Evolutionary conservation across 1,284 basidiomycete species (phyloP), one percentile per base, ranked within the genome.

Genomic region (Thecaphora frezii): DNA sequence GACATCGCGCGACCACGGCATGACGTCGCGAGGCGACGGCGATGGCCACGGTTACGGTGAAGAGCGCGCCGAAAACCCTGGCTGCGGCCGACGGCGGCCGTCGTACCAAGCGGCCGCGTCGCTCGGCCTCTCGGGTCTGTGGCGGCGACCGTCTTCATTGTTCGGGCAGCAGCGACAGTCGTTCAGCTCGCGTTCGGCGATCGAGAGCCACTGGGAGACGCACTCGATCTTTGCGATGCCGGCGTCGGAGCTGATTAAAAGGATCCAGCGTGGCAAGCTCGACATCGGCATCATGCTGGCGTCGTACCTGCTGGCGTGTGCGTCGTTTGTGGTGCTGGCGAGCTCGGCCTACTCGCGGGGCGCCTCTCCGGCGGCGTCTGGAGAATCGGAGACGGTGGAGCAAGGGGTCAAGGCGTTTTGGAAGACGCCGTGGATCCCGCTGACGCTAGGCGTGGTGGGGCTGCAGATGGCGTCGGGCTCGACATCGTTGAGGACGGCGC

Each of bases 391-490:
- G 16, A n/a, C 25, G 10, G 16, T 33, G 13, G 28, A n/a, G 18
- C 14, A 19, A 18, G 26, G 49, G 3, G 21, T 37, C 7, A 12
- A 46, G 33, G 16, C 46, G 12, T 58, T 58, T 50, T 62, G 58
- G 63, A 50, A 51, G 24, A 59, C 53, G 7, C 53, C 69, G 1
- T 73, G 71, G 71, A 54, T 58, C 13, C 54, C 57, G 12, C 47
- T 73, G 37, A 59, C 59, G n/a, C 37, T 63, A 3, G 51, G 60
- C 16, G 56, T 73, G 46, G 66, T 73, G 23, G 21, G 57, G 18
- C 41, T 71, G 41, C 66, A 73, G 28, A 54, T 73, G 46, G 65
- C 60, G 21, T 56, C 66, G 1, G 71, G 71, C 16, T 60, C 69
- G 12, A 60, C 66, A 0, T 71, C 63, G n/a, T 45, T 73, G 5